Evolutionary conservation across 352 stramenopile species (phyloP).

Genomic region (Phytophthora kernoviae): DNA sequence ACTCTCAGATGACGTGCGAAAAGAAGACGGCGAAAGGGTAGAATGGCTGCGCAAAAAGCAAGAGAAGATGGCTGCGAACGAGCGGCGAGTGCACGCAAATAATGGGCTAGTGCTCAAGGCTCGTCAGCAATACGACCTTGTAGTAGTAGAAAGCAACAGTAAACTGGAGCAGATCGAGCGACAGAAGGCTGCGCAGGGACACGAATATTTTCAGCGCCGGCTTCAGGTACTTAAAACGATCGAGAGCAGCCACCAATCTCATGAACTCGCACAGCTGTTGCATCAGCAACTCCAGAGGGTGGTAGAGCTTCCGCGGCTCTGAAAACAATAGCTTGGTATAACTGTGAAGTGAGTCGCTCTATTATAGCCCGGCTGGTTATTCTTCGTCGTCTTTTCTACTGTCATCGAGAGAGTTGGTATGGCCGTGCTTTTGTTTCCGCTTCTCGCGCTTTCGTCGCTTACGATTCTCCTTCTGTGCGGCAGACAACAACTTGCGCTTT

Average conservation of each 20-base stretch:
- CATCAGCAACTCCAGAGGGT: constrained; percentile 26
- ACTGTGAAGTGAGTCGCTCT: background rate
- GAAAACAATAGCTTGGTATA: background rate
- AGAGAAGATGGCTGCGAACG: constrained; percentile 31
- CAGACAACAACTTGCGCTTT: constrained; percentile 73
- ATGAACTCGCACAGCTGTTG: constrained; percentile 25
- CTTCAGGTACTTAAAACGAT: constrained; percentile 18
- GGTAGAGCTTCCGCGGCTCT: constrained; percentile 20
- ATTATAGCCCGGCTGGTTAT: constrained; percentile 9
- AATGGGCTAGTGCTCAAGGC: constrained; percentile 36
- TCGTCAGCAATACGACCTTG: constrained; percentile 49
- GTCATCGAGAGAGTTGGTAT: constrained; percentile 3
- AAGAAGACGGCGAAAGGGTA: constrained; percentile 33
- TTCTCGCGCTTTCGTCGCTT: constrained; percentile 81
- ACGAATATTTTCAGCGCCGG: constrained; percentile 54
- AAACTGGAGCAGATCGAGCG: constrained; percentile 60
- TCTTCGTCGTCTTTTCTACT: constrained; percentile 14
- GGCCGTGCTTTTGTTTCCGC: constrained; percentile 45
- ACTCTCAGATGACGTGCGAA: constrained; percentile 17
- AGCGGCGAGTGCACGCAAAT: constrained; percentile 32
- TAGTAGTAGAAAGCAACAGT: constrained; percentile 50
- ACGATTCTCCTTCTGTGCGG: constrained; percentile 69
- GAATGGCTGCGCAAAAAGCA: constrained; percentile 55
- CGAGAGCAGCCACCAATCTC: constrained; percentile 14
- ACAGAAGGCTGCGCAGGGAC: constrained; percentile 45